Evolutionary conservation across 805 yeast species (phyloP).

Genomic region (Sugiyamaella qingdaonensis): DNA sequence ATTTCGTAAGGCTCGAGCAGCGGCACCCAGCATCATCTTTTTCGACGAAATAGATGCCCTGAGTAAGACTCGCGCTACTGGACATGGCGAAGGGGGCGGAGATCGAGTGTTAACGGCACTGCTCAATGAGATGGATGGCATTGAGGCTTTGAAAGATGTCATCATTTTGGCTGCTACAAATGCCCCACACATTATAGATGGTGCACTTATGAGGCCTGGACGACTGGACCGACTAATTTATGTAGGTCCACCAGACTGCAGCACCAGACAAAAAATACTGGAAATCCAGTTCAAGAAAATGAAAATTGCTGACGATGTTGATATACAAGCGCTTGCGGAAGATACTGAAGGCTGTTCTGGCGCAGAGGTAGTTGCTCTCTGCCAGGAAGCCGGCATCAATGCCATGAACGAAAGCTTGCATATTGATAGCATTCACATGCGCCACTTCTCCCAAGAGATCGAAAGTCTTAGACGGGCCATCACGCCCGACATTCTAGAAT

Average conservation of each 20-base stretch:
- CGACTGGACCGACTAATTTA: slow-evolving; percentile 89
- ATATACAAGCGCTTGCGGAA: slow-evolving; percentile 51
- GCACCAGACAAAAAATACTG: slow-evolving; percentile 76
- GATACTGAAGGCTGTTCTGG: slow-evolving; percentile 92
- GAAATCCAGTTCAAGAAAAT: slow-evolving; percentile 65
- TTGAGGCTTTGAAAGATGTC: slow-evolving; percentile 90
- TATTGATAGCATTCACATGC: slow-evolving; percentile 43
- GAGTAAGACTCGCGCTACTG: slow-evolving; percentile 61
- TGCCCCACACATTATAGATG: slow-evolving; percentile 87
- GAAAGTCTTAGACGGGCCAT: slow-evolving; percentile 69
- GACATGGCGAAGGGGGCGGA: slow-evolving; percentile 52
- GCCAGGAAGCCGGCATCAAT: slow-evolving; percentile 94
- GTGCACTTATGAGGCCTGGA: slow-evolving; percentile 93
- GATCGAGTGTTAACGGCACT: slow-evolving; percentile 86
- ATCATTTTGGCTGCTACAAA: slow-evolving; percentile 95
- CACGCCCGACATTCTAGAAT: slow-evolving; percentile 77
- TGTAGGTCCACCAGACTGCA: slow-evolving; percentile 85
- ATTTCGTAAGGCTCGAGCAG: slow-evolving; percentile 89
- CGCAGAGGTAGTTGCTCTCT: slow-evolving; percentile 85
- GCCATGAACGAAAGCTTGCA: slow-evolving; percentile 79
- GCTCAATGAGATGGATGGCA: slow-evolving; percentile 94
- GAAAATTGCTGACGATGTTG: slow-evolving; percentile 47
- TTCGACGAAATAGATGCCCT: slow-evolving; percentile 97
- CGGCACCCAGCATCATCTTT: slow-evolving; percentile 89
- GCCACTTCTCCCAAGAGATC: slow-evolving; percentile 72